Conservation (phyloP, 2,329 filamentous ascomycete genomes). For the Colletotrichum gloeosporioides region DNA sequence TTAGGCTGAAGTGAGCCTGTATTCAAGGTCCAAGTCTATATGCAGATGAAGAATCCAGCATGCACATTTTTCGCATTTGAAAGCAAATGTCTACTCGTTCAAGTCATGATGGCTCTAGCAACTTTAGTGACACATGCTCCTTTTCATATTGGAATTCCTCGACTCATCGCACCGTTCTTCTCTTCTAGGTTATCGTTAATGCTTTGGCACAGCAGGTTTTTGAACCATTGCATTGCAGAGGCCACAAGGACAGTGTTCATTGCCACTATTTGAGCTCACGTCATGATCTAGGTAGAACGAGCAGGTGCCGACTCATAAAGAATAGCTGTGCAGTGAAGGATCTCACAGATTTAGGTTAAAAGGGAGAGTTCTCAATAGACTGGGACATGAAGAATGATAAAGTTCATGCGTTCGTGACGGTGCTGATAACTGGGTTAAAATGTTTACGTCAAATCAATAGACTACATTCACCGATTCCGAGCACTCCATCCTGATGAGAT, state of each 20-base stretch:
- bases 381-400: not conserved
- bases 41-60: not conserved
- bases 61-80: not conserved
- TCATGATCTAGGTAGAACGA: not conserved
- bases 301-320: too few relatives aligned
- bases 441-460: not conserved
- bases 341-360: not conserved
- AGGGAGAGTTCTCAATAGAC: not conserved
- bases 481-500: not conserved
- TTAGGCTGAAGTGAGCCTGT: not conserved
- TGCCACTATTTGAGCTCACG: not conserved
- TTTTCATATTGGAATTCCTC: not conserved
- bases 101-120: not conserved
- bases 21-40: too few relatives aligned
- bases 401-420: not conserved
- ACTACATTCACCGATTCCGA: not conserved
- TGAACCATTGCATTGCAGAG: not conserved
- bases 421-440: not conserved
- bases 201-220: too few relatives aligned
- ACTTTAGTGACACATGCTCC: not conserved
- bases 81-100: not conserved
- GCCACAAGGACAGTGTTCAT: not conserved
- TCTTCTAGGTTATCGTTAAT: too few relatives aligned
- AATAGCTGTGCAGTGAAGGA: too few relatives aligned
- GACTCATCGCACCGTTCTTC: not conserved